Conservation (phyloP, 768 basidiomycete species). For the Saitozyma sp. region DNA sequence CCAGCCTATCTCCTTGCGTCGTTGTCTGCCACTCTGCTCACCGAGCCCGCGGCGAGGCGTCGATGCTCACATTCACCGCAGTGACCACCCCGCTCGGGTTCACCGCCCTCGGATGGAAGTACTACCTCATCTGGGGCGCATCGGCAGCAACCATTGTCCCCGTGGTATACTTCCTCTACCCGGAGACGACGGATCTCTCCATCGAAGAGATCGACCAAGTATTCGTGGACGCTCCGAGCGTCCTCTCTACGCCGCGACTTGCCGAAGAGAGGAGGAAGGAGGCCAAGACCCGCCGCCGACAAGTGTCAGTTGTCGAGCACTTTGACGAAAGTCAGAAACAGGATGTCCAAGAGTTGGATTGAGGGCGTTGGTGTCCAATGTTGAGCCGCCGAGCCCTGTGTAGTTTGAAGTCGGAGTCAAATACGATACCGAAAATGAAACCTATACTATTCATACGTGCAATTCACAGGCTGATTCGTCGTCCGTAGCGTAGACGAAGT, state of each 20-base stretch:
- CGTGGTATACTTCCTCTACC: conserved; percentile 33
- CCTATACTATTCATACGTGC: no score
- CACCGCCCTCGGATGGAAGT: conserved; percentile 60
- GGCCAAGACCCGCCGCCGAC: not conserved
- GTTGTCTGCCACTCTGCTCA: not conserved
- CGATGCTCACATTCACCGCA: not conserved
- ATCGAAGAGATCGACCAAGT: conserved; percentile 58
- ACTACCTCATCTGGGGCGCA: conserved; percentile 32
- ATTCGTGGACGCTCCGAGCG: conserved; percentile 15
- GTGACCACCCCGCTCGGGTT: conserved; percentile 60
- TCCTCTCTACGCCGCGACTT: conserved; percentile 12
- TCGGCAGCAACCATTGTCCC: conserved; percentile 21
- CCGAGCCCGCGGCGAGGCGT: not conserved
- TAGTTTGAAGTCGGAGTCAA: no score
- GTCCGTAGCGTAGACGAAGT: no score
- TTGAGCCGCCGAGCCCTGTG: no score
- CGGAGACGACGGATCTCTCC: conserved; percentile 64
- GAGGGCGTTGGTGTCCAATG: no score
- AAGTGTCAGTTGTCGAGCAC: not conserved
- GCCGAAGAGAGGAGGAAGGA: conserved; percentile 14
- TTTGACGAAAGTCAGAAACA: not conserved
- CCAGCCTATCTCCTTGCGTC: not conserved
- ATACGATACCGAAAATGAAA: no score
- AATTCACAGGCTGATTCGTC: no score
- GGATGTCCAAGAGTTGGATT: not conserved